Percentiles rank a stretch among this genome's conserved stretches.
Evolutionary conservation across 805 yeast species (phyloP).

Genomic region (Millerozyma miso): DNA sequence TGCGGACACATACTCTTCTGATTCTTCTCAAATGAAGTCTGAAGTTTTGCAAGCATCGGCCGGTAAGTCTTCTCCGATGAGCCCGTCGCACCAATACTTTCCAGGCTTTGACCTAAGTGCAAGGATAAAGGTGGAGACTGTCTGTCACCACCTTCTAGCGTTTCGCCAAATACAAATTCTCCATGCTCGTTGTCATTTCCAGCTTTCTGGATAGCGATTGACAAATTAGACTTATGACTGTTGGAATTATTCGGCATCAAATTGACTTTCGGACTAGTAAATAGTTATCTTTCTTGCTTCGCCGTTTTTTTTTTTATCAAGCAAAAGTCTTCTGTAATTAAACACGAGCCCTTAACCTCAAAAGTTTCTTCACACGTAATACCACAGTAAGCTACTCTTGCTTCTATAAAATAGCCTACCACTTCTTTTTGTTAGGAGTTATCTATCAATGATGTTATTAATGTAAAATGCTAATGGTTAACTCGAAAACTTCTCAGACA

Average conservation of each 20-base stretch:
- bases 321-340: too few relatives aligned
- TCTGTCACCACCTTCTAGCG: slow-evolving; percentile 7
- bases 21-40: slow-evolving; percentile 27
- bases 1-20: neutral
- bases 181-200: slow-evolving; percentile 21
- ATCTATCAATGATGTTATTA: slow-evolving; percentile 1
- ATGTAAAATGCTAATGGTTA: neutral
- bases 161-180: slow-evolving; percentile 7
- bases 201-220: slow-evolving; percentile 42
- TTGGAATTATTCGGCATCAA: slow-evolving; percentile 14
- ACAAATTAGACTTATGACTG: slow-evolving; percentile 34
- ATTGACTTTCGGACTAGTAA: neutral
- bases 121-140: slow-evolving; percentile 13
- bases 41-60: slow-evolving; percentile 35
- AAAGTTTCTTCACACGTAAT: too few relatives aligned
- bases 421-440: too few relatives aligned
- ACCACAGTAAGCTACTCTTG: too few relatives aligned
- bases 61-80: slow-evolving; percentile 31
- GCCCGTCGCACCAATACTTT: slow-evolving; percentile 3
- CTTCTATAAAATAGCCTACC: too few relatives aligned
- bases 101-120: neutral
- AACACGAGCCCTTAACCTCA: too few relatives aligned
- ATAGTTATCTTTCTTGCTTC: neutral
- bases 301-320: too few relatives aligned
- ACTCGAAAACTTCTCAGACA: neutral